Evolutionary conservation across 1,284 basidiomycete genomes (phyloP), one percentile per base, ranked within the genome.

Genomic region (Pseudozyma sp.): DNA sequence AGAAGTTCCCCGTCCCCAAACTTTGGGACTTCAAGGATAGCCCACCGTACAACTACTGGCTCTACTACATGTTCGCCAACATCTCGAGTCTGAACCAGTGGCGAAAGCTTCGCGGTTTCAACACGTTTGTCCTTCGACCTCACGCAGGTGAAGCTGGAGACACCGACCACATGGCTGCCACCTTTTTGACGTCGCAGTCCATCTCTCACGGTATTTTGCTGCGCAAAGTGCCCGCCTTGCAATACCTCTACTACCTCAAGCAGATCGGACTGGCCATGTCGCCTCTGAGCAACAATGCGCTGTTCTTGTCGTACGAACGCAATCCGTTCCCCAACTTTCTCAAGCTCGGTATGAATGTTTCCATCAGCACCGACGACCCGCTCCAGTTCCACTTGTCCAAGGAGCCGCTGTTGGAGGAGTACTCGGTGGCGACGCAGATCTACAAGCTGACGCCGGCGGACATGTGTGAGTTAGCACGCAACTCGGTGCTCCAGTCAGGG

Each of bases 131-230:
- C 40, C 90, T 99, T 62, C 91, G 97, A 43, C 97, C 97, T 0
- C 97, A 99, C 85, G 93, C 93, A 30, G 97, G 97, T 57, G 97
- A 99, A 87, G 97, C 97, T 1, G 97, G 97, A 43, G 97, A 99
- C 84, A 94, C 97, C 0, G 96, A 99, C 85, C 97, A 99, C 85
- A 89, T 99, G 19, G 94, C 95, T 0, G 93, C 96, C 0, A 92
- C 96, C 2, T 99, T 94, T 89, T 88, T 99, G 30, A 94, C 94
- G 0, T 92, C 95, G 5, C 96, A 99, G 84, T 98, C 95, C 0
- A 99, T 99, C 84, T 97, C 96, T 14, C 97, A 99, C 84, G 97
- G 97, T 42, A 99, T 99, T 83, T 87, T 98, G 24, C 88, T 99
- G 11, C 92, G 97, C 69, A 99, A 99, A 85, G 96, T 99, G 1